Base-by-base conservation (phyloP, 148 eudicot genomes). In the Nepenthes mirabilis region DNA sequence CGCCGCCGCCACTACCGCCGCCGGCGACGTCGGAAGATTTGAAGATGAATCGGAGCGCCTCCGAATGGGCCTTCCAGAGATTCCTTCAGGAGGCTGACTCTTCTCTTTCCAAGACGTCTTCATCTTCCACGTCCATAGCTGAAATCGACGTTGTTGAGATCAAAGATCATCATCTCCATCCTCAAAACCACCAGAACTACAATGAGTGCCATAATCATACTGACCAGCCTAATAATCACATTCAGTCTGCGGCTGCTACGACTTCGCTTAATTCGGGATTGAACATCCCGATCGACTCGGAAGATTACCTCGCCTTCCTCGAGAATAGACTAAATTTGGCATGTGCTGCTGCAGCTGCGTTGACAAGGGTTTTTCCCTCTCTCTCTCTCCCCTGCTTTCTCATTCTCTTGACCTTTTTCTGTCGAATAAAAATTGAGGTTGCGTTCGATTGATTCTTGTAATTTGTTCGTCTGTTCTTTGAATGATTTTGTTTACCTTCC, bases 321-420 rank as follows among this genome's bases (percentile, higher is more conserved):
- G 79, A 82, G 67, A 71, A 71, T 43, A 81, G 79, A 2, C 91
- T 91, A 58, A 71, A 87, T 78, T 61, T 91, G 64, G 95, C 97
- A 4, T 91, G 97, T 62, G 91, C 91, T 43, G 97, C 97, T 63
- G 91, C 23, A 23, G 23, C 87, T 34, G 97, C 97, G 55, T 65
- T 79, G 79, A 75, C 82, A 14, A 70, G 84, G 81, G 97, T 91
- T 2, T 56, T 57, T 54, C 47, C 23, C 23, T 23, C 23, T 23
- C 23, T 23, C 23, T 23, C 23, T 23, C 23, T 23, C 23, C 23
- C 10, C 12, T 40, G 9, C 10, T 12, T 50, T 57, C 48, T 37
- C 34, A 13, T 57, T 47, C 33, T 33, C 37, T 0, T 23, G 1
- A 47, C 13, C n/a, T 14, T 52, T 35, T 47, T 23, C n/a, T 45